Evolutionary conservation across 2,329 filamentous ascomycete genomes (phyloP), one percentile per base, ranked within the genome.

Genomic region (Phymatotrichopsis omnivora): DNA sequence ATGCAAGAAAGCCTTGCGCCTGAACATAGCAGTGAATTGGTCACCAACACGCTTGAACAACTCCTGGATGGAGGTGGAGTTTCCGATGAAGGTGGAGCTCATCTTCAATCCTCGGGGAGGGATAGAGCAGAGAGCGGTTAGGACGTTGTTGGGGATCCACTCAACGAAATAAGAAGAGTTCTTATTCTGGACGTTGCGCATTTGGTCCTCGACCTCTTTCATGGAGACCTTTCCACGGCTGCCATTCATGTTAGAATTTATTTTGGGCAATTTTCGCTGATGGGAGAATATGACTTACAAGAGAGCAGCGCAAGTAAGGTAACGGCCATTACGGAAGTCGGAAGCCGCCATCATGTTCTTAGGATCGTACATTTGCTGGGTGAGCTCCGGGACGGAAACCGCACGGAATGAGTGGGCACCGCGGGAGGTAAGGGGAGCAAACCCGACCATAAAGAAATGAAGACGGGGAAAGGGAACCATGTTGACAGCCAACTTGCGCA

Each of bases 301-400:
- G 72, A 98, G 94, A 67, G 91, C 87, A 68, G 82, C 96, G 82
- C 91, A 98, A 61, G 91, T 98, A 64, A 98, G 80, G 77, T 98
- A 98, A 64, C 91, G 91, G 68, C 91, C 91, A 70, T 96, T 98
- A 64, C 91, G 85, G 86, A 98, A 98, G 75, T 98, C 91, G 56
- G 87, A 93, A 57, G 91, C 91, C 72, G 91, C 91, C 91, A 98
- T 98, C 89, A 98, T 98, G 82, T 98, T 98, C 86, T 96, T 98
- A 64, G 91, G 89, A 75, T 98, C 91, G 76, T 93, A 98, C 86
- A 98, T 96, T 72, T 98, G 91, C 76, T 98, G 91, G 63, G 91
- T 96, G 68, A 98, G 78, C 76, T 98, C 91, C 48, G 91, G 89
- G 53, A 98, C 91, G 64, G 82, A 87, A 68, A 96, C 83, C 59